These are phyloP conservation scores for Lumnitzera littorea DNA, from an alignment of 345 rosid genomes.

Conservation along the genomic window DNA sequence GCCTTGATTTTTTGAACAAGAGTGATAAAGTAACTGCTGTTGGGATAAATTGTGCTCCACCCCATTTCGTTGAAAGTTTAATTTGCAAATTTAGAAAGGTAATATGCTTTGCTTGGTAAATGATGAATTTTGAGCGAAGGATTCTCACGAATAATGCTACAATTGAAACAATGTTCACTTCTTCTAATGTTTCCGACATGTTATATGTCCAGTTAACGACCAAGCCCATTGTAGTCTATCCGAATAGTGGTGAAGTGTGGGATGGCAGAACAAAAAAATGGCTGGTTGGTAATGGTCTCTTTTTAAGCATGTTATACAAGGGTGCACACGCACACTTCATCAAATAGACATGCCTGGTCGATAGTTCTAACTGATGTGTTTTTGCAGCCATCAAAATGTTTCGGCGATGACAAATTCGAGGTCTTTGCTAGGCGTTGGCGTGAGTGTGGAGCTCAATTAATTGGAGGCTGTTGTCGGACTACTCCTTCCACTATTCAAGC, in stretches of 20 bases:
- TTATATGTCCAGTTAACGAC: constrained; percentile 43
- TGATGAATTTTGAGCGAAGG: no score
- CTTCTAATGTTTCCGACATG: not conserved
- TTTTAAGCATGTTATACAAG: not conserved
- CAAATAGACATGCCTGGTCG: not conserved
- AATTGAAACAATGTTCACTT: not conserved
- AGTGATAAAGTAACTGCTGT: constrained; percentile 53
- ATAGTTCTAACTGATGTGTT: not conserved
- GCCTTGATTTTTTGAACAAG: constrained; percentile 54
- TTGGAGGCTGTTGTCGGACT: constrained; percentile 87
- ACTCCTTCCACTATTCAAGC: constrained; percentile 67
- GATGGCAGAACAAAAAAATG: constrained; percentile 82
- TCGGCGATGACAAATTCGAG: constrained; percentile 61
- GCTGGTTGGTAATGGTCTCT: constrained; percentile 59
- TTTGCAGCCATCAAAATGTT: constrained; percentile 73
- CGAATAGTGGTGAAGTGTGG: constrained; percentile 91
- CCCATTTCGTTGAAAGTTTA: constrained; percentile 59
- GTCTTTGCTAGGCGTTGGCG: constrained; percentile 61
- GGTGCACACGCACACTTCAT: not conserved
- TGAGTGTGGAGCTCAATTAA: constrained; percentile 68
- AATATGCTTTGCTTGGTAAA: not conserved
- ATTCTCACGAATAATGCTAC: no score
- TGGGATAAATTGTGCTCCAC: constrained; percentile 87
- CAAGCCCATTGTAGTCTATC: constrained; percentile 71
- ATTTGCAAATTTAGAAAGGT: constrained; percentile 57